Evolutionary conservation across 148 eudicot genomes (phyloP).

Genomic region (Linanthus parryae): DNA sequence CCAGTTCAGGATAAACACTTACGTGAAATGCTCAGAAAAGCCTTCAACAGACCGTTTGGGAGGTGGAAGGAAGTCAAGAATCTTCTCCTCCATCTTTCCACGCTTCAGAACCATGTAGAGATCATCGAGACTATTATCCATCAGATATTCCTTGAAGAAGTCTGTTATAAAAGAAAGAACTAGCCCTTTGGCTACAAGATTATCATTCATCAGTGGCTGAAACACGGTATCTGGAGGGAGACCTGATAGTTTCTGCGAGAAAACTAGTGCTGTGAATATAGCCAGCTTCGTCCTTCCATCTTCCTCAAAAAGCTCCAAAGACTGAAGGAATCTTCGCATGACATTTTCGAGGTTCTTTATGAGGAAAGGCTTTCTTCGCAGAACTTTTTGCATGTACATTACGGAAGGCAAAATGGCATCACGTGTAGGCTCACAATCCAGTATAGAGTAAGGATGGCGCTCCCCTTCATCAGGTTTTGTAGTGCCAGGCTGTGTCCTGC

Average conservation of each 20-base stretch:
- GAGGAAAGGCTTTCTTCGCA: slow-evolving; percentile 83
- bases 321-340: slow-evolving; percentile 83
- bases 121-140: slow-evolving; percentile 90
- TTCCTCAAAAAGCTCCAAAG: slow-evolving; percentile 87
- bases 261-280: slow-evolving; percentile 87
- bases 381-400: slow-evolving; percentile 71
- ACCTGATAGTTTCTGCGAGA: slow-evolving; percentile 94
- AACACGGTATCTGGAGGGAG: slow-evolving; percentile 90
- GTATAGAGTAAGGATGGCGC: slow-evolving; percentile 82
- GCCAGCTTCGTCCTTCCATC: slow-evolving; percentile 86
- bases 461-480: slow-evolving; percentile 98
- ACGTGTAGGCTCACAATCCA: slow-evolving; percentile 81
- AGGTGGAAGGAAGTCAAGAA: slow-evolving; percentile 78
- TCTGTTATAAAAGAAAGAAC: slow-evolving; percentile 83
- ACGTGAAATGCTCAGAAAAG: slow-evolving; percentile 91
- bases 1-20: no score
- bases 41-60: slow-evolving; percentile 75
- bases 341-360: slow-evolving; percentile 97
- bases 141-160: slow-evolving; percentile 88
- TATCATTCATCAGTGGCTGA: slow-evolving; percentile 91
- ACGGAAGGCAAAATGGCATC: slow-evolving; percentile 83
- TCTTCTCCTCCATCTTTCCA: slow-evolving; percentile 79
- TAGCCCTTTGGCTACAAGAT: slow-evolving; percentile 89
- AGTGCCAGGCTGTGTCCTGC: slow-evolving; percentile 98
- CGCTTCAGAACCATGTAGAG: slow-evolving; percentile 73